These are phyloP conservation scores for Conoideocrella luteorostrata DNA, from an alignment of 2,329 filamentous ascomycete genomes.

Conservation along the genomic window DNA sequence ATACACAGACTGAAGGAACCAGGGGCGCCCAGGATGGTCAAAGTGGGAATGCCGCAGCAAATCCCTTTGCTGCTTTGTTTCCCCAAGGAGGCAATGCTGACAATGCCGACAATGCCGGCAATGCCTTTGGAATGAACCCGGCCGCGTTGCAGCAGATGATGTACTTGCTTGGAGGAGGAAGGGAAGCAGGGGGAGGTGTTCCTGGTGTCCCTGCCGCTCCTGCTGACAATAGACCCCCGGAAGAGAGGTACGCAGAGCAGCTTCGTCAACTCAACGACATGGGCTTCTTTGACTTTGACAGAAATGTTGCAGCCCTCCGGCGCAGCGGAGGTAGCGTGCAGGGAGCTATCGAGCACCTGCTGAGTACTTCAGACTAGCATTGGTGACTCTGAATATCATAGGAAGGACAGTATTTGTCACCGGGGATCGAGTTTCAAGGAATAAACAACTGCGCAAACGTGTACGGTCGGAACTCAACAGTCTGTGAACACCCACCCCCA, in stretches of 20 bases:
- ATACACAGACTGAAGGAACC: conserved; percentile 16
- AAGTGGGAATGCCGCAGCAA: conserved; percentile 37
- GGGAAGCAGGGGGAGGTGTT: too few relatives aligned
- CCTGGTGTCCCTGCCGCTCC: conserved; percentile 45
- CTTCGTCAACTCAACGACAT: conserved; percentile 93
- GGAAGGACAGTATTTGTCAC: too few relatives aligned
- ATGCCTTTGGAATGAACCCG: conserved; percentile 43
- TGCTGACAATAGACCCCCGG: conserved; percentile 78
- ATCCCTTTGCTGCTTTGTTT: conserved; percentile 66
- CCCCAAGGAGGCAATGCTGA: conserved; percentile 22
- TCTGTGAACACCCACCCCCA: too few relatives aligned
- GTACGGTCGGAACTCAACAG: too few relatives aligned
- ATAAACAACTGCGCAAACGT: too few relatives aligned
- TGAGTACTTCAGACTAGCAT: conserved; percentile 29
- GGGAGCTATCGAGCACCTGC: conserved; percentile 74
- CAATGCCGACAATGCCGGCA: conserved; percentile 30
- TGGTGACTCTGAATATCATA: not conserved
- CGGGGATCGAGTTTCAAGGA: too few relatives aligned
- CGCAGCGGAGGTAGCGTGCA: conserved; percentile 90
- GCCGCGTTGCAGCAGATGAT: conserved; percentile 50
- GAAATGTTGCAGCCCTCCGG: conserved; percentile 82
- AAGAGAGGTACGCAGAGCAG: conserved; percentile 88
- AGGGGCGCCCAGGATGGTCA: conserved; percentile 19
- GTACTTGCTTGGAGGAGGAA: conserved; percentile 36
- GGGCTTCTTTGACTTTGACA: conserved; percentile 96